These are phyloP conservation scores for Penicillium sp. DNA, from an alignment of 2,329 filamentous ascomycete genomes.

Conservation along the genomic window DNA sequence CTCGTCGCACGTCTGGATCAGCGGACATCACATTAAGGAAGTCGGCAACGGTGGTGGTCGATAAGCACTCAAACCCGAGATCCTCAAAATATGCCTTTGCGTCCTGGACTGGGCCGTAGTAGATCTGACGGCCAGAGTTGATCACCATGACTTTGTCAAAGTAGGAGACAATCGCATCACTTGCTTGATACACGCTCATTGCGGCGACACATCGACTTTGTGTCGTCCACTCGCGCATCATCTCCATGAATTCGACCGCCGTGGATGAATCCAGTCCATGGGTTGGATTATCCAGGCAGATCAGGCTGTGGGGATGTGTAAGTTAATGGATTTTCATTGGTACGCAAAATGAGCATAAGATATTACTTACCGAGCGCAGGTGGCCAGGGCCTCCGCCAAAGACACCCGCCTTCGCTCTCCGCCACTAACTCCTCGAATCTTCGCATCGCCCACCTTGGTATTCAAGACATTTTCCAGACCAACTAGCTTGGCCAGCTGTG, in stretches of 20 bases:
- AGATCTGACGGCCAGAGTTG: background rate
- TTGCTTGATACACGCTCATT: background rate
- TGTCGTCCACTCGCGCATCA: background rate
- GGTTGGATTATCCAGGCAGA: background rate
- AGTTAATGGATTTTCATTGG: background rate
- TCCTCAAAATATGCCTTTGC: background rate
- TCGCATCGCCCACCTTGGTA: background rate
- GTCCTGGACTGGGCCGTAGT: background rate
- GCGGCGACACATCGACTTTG: background rate
- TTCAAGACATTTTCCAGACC: background rate
- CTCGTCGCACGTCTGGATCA: background rate
- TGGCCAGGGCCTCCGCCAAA: background rate
- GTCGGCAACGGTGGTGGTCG: background rate
- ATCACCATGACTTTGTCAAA: background rate
- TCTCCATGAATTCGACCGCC: background rate
- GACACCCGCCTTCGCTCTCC: background rate
- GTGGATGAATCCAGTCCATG: background rate
- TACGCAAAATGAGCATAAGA: background rate
- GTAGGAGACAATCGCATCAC: background rate
- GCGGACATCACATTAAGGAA: background rate
- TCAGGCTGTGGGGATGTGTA: background rate
- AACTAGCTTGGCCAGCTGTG: background rate
- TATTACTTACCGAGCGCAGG: background rate
- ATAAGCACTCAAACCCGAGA: background rate
- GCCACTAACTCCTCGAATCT: background rate